Conservation (phyloP, 345 rosid genomes). For the Gossypium raimondii region DNA sequence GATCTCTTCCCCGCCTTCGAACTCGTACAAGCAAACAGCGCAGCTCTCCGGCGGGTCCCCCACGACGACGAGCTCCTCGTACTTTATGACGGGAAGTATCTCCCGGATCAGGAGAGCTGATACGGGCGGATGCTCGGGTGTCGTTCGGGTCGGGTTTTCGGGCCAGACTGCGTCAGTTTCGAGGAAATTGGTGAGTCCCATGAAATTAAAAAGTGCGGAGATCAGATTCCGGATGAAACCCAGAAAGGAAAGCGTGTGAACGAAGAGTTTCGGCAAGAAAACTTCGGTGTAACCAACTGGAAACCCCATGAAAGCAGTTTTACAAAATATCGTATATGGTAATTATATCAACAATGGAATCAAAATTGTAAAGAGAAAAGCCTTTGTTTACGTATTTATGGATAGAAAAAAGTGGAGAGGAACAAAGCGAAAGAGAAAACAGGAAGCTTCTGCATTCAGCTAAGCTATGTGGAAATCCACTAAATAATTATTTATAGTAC, state of each 20-base stretch:
- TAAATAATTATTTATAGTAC: not conserved
- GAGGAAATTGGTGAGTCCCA: slow-evolving; percentile 79
- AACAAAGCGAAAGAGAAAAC: not conserved
- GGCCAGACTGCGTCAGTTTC: slow-evolving; percentile 62
- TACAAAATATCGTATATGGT: not conserved
- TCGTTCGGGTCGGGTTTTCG: slow-evolving; percentile 34
- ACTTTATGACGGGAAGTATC: slow-evolving; percentile 67
- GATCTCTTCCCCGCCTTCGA: slow-evolving; percentile 71
- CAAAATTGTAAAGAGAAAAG: not conserved
- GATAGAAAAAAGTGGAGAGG: not conserved
- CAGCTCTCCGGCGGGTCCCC: slow-evolving; percentile 67
- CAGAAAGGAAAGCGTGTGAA: slow-evolving; percentile 59
- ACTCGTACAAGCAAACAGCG: slow-evolving; percentile 77
- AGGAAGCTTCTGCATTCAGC: slow-evolving; percentile 27
- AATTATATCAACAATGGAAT: not conserved
- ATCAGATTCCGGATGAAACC: slow-evolving; percentile 54
- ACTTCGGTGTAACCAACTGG: slow-evolving; percentile 79
- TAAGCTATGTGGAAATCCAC: not conserved
- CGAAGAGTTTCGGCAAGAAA: slow-evolving; percentile 62
- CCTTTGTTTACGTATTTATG: not conserved
- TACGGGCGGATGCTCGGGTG: slow-evolving; percentile 41
- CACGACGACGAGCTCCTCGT: slow-evolving; percentile 37
- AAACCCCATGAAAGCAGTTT: slow-evolving; percentile 54
- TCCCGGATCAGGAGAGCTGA: slow-evolving; percentile 83
- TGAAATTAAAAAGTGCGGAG: slow-evolving; percentile 41